Base-by-base conservation (phyloP, 1,139 yeast genomes). In the Wickerhamiella infanticola region DNA sequence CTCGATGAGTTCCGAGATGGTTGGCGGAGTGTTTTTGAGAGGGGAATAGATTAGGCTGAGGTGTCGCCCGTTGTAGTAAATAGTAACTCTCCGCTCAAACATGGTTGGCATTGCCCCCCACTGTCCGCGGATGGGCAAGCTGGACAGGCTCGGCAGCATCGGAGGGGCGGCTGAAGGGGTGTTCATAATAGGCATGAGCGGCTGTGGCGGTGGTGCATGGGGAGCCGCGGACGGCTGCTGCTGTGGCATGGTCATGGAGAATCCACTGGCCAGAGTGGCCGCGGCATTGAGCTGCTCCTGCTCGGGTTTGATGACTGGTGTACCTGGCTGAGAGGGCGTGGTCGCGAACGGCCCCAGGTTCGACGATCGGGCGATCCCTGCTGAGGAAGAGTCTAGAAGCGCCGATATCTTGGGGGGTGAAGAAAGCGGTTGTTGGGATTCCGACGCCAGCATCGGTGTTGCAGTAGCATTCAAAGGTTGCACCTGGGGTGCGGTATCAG, bases 11-110 rank as follows among this genome's bases (percentile, higher is more conserved):
- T 83, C 94, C 18, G 72, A 56, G 48, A 74, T 66, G 5, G 81
- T 76, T 5, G 88, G 94, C 2, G 86, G 79, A 0, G 88, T 77
- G 11, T 78, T 73, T 44, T 72, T 72, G 26, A 64, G 59, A 4
- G 74, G 70, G n/a, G 79, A 73, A 59, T 71, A 83, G 3, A 75
- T 69, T 54, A 82, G 77, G 45, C 78, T 74, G 40, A 82, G 57
- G 37, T 57, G 59, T 45, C 65, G 64, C 36, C 61, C 60, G 40
- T 64, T 63, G 54, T 64, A 81, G 62, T 59, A 69, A 51, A 66
- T 70, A 7, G 63, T 58, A 6, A 74, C 78, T 0, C 62, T 62
- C n/a, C 70, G 64, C 42, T 52, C 54, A n/a, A 25, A 9, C n/a
- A 38, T 26, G 3, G 33, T 25, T 7, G 33, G 33, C 33, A 29